phyloP scores from a whole-genome alignment of 2,329 filamentous ascomycete species.

The Pezizomycotina sp. region DNA sequence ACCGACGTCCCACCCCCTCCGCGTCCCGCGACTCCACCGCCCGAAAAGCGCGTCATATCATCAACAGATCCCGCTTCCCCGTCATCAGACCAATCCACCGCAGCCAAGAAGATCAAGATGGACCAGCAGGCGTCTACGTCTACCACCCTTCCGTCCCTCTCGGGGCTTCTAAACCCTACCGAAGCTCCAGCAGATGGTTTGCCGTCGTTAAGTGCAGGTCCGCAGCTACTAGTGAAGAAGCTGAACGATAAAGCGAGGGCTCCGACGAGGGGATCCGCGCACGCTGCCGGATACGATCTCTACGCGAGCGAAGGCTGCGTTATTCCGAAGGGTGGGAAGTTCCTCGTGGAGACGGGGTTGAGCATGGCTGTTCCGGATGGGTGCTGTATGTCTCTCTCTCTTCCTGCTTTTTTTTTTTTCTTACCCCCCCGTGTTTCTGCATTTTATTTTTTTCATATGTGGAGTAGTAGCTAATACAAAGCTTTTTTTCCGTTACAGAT shows the following conservation, averaged over 20 bases:
- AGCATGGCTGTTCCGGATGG: slow-evolving; percentile 77
- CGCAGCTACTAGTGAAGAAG: slow-evolving; percentile 73
- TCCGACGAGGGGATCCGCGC: slow-evolving; percentile 75
- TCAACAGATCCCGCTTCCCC: slow-evolving; percentile 27
- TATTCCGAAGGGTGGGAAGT: slow-evolving; percentile 70
- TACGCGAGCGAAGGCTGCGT: slow-evolving; percentile 59
- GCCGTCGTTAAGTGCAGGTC: slow-evolving; percentile 29
- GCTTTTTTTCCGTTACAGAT: too few species aligned
- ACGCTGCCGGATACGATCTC: slow-evolving; percentile 85
- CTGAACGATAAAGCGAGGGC: slow-evolving; percentile 61
- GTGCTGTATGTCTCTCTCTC: slow-evolving; percentile 52
- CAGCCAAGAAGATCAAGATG: slow-evolving; percentile 20
- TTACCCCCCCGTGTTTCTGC: neutral
- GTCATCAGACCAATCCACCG: slow-evolving; percentile 16
- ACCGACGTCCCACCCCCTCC: slow-evolving; percentile 11
- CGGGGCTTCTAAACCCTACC: slow-evolving; percentile 23
- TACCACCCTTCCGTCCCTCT: slow-evolving; percentile 3
- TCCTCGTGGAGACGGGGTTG: slow-evolving; percentile 76
- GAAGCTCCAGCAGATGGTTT: slow-evolving; percentile 23
- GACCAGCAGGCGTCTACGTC: slow-evolving; percentile 7
- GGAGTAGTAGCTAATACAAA: slow-evolving; percentile 16
- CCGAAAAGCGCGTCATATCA: slow-evolving; percentile 27
- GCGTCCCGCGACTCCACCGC: slow-evolving; percentile 23
- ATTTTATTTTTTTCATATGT: slow-evolving; percentile 2
- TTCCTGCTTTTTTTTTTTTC: too few species aligned